Evolutionary conservation across 2,329 filamentous ascomycete genomes (phyloP).

Genomic region (Samsoniella hepiali): DNA sequence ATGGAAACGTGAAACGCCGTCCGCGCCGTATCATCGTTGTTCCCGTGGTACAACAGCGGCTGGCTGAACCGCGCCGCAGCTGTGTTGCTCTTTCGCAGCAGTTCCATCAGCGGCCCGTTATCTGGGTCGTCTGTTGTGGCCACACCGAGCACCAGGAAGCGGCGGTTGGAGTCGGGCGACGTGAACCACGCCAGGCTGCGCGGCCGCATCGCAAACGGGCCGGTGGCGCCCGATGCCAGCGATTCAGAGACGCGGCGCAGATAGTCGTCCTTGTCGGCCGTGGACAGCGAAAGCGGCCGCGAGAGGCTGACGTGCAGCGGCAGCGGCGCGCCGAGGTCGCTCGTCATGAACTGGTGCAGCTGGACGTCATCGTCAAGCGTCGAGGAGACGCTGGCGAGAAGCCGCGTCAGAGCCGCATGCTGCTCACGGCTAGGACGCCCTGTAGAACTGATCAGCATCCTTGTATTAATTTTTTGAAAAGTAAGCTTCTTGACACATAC

Average conservation of each 20-base stretch:
- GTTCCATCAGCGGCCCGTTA: slow-evolving; percentile 54
- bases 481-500: slow-evolving; percentile 49
- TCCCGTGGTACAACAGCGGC: slow-evolving; percentile 63
- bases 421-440: slow-evolving; percentile 54
- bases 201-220: slow-evolving; percentile 39
- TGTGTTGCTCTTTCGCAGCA: slow-evolving; percentile 67
- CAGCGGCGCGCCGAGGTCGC: slow-evolving; percentile 71
- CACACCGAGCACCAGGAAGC: slow-evolving; percentile 80
- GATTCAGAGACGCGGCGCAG: slow-evolving; percentile 49
- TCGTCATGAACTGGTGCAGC: slow-evolving; percentile 69
- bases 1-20: slow-evolving; percentile 81
- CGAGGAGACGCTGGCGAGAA: slow-evolving; percentile 39
- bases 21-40: slow-evolving; percentile 25
- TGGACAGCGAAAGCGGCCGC: slow-evolving; percentile 70
- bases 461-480: background rate
- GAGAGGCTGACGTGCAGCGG: slow-evolving; percentile 92
- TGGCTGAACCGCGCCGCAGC: slow-evolving; percentile 60
- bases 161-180: slow-evolving; percentile 61
- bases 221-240: slow-evolving; percentile 31
- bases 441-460: slow-evolving; percentile 30
- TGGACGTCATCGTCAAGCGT: slow-evolving; percentile 33
- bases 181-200: slow-evolving; percentile 46
- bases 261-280: slow-evolving; percentile 69
- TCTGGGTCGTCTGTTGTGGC: slow-evolving; percentile 23
- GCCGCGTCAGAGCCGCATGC: slow-evolving; percentile 42